A percentile compares a stretch with the other conserved stretches of the same genome.
These are phyloP conservation scores for Bisporella sp. DNA, from an alignment of 2,329 filamentous ascomycete species.

Conservation along the genomic window DNA sequence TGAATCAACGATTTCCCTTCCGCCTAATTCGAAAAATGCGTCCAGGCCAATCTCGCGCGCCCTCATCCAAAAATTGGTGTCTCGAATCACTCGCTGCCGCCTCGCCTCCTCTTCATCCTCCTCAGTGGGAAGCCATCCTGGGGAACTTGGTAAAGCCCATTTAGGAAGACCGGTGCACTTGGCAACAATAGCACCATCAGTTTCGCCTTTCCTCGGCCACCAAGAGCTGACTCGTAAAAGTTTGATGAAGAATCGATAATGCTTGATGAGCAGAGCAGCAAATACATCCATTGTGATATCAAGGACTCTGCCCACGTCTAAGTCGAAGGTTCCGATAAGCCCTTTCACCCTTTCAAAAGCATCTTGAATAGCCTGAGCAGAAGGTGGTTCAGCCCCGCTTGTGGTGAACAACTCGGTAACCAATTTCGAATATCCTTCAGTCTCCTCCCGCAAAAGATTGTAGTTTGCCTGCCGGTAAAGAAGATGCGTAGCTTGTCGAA, in stretches of 20 bases:
- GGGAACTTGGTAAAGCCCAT: slow-evolving; percentile 74
- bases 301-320: slow-evolving; percentile 89
- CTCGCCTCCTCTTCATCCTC: slow-evolving; percentile 58
- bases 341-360: slow-evolving; percentile 91
- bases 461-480: slow-evolving; percentile 96
- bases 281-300: slow-evolving; percentile 95
- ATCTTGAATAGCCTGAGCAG: slow-evolving; percentile 69
- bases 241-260: slow-evolving; percentile 91
- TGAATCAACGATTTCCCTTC: slow-evolving; percentile 55
- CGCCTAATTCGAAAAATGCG: slow-evolving; percentile 86
- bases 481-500: slow-evolving; percentile 85
- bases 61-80: slow-evolving; percentile 72
- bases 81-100: slow-evolving; percentile 54
- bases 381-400: slow-evolving; percentile 67
- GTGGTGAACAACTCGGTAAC: slow-evolving; percentile 93
- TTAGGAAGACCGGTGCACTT: slow-evolving; percentile 61
- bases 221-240: slow-evolving; percentile 87
- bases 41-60: slow-evolving; percentile 70
- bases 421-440: slow-evolving; percentile 93
- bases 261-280: slow-evolving; percentile 86
- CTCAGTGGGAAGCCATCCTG: slow-evolving; percentile 55
- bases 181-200: slow-evolving; percentile 34
- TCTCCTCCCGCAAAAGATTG: slow-evolving; percentile 90
- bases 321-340: slow-evolving; percentile 91
- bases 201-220: slow-evolving; percentile 71